A percentile compares a stretch with the other conserved stretches of the same genome.
Conservation (phyloP, 495 filamentous ascomycete genomes). For the Clohesyomyces aquaticus region DNA sequence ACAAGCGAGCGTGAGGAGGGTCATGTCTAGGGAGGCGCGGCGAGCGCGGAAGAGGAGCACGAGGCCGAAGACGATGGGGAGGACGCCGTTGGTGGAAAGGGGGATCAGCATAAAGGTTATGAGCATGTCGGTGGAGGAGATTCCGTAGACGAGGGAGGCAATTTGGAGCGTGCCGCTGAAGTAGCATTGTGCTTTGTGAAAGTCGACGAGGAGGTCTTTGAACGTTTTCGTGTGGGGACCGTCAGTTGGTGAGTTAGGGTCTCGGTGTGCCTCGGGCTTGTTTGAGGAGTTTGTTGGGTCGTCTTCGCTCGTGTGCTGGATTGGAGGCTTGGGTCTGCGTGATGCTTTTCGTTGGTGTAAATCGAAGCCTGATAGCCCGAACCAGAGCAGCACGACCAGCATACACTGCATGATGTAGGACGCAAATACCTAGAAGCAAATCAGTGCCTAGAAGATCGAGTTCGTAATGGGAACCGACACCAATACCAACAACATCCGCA, state of each 20-base stretch:
- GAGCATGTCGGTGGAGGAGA: slow-evolving; percentile 29
- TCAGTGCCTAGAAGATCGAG: background rate
- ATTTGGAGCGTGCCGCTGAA: slow-evolving; percentile 32
- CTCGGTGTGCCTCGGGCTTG: background rate
- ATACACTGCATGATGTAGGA: slow-evolving; percentile 32
- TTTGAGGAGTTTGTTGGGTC: background rate
- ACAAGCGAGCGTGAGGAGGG: slow-evolving; percentile 9
- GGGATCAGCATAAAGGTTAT: slow-evolving; percentile 30
- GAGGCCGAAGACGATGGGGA: slow-evolving; percentile 26
- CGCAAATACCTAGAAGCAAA: slow-evolving; percentile 11
- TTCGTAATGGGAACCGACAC: slow-evolving; percentile 7
- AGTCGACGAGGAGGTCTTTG: slow-evolving; percentile 26
- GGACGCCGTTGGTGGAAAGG: slow-evolving; percentile 27
- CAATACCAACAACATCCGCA: slow-evolving; percentile 27
- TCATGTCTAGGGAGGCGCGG: slow-evolving; percentile 13
- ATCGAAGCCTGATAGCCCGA: slow-evolving; percentile 15
- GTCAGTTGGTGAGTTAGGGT: background rate
- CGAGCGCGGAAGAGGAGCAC: slow-evolving; percentile 18
- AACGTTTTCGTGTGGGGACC: slow-evolving; percentile 15
- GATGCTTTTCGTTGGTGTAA: background rate
- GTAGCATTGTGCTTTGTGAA: slow-evolving; percentile 37
- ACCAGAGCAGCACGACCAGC: slow-evolving; percentile 23
- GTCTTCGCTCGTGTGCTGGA: too few relatives aligned
- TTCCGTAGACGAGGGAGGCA: slow-evolving; percentile 27
- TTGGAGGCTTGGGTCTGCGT: background rate